Evolutionary conservation across 108 stramenopile species (phyloP).

Genomic region (Fragilariopsis cylindrus): DNA sequence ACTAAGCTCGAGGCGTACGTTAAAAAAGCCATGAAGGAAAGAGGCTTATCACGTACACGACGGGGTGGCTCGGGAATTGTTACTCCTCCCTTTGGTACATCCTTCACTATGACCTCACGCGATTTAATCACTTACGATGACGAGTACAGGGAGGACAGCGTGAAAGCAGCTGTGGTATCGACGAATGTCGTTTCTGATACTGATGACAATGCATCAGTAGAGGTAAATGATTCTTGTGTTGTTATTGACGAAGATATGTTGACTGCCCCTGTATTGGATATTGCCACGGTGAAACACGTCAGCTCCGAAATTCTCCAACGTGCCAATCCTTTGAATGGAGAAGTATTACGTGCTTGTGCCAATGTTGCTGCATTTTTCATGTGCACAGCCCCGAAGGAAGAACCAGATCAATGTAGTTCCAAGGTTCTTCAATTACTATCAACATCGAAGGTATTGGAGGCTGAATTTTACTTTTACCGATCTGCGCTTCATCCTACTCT

Average conservation of each 20-base stretch:
- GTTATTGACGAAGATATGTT: slow-evolving; percentile 11
- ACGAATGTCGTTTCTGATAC: slow-evolving; percentile 36
- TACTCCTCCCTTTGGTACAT: slow-evolving; percentile 53
- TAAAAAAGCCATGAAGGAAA: slow-evolving; percentile 42
- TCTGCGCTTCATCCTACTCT: slow-evolving; percentile 47
- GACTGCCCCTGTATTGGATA: slow-evolving; percentile 25
- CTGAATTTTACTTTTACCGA: slow-evolving; percentile 55
- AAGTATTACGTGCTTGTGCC: slow-evolving; percentile 32
- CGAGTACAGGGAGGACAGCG: slow-evolving; percentile 35
- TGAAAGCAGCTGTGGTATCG: not conserved
- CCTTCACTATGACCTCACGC: slow-evolving; percentile 23
- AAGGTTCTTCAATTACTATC: slow-evolving; percentile 46
- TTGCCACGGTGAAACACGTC: slow-evolving; percentile 18
- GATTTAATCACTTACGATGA: slow-evolving; percentile 68
- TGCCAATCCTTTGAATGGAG: slow-evolving; percentile 2
- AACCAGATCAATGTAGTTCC: slow-evolving; percentile 15
- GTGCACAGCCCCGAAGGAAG: slow-evolving; percentile 54
- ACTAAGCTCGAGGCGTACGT: slow-evolving; percentile 59
- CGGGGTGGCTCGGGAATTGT: slow-evolving; percentile 41
- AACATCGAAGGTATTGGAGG: slow-evolving; percentile 33
- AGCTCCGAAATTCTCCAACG: slow-evolving; percentile 23
- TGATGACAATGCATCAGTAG: slow-evolving; percentile 32
- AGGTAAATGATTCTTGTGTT: not conserved
- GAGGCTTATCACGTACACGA: slow-evolving; percentile 29
- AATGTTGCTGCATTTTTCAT: slow-evolving; percentile 56